These are phyloP conservation scores for Rhizophagus clarus DNA, from an alignment of 192 early-diverging fungal species.

Conservation along the genomic window DNA sequence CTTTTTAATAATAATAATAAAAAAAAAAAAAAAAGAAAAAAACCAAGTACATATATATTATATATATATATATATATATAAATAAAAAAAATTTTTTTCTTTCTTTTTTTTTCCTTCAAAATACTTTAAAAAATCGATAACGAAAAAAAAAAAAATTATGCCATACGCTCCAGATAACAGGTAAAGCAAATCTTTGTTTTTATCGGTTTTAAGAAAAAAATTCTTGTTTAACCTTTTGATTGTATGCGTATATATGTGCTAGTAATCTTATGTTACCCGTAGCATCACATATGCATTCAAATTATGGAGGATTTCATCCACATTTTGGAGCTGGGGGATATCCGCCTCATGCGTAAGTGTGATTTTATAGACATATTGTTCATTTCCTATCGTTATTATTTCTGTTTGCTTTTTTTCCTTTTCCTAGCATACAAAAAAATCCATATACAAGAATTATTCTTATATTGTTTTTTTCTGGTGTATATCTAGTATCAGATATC, in stretches of 20 bases:
- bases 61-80: too few species aligned
- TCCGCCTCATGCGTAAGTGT: slow-evolving; percentile 22
- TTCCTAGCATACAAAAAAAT: not conserved
- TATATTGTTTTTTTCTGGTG: slow-evolving; percentile 1
- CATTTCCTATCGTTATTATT: not conserved
- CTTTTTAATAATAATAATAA: too few species aligned
- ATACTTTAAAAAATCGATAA: too few species aligned
- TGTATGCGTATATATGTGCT: not conserved
- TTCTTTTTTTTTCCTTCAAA: too few species aligned
- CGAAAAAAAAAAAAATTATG: too few species aligned
- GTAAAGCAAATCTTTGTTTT: too few species aligned
- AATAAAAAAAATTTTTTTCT: too few species aligned
- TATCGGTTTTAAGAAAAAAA: too few species aligned
- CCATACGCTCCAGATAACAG: too few species aligned
- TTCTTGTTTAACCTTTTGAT: not conserved
- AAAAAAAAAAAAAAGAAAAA: too few species aligned
- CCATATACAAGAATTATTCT: slow-evolving; percentile 12
- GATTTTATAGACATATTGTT: not conserved
- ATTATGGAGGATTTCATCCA: not conserved
- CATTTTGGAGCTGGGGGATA: slow-evolving; percentile 18
- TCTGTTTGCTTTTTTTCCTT: not conserved
- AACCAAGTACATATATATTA: too few species aligned
- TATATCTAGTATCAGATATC: slow-evolving; percentile 24
- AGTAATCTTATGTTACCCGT: slow-evolving; percentile 22
- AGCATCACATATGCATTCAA: slow-evolving; percentile 26